Evolutionary conservation across 331 rosid genomes (phyloP), one percentile per base, ranked within the genome.

Genomic region (Erythrophleum ivorense): DNA sequence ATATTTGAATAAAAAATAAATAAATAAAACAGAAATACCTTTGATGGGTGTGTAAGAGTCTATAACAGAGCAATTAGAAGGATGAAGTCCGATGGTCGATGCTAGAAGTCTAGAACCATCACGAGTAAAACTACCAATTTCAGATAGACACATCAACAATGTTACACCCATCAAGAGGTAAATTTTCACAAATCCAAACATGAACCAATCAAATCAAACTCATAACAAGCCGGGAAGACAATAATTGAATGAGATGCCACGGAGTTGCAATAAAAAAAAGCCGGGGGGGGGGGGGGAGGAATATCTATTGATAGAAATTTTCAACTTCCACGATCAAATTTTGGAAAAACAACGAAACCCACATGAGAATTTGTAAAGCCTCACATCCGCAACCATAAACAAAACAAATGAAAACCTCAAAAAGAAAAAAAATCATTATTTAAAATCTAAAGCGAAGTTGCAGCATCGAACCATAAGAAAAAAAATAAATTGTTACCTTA

Each of bases 341-440:
- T 11, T 10, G 5, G 31, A 76, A 63, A 82, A 49, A 64, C 24
- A 62, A 64, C 21, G 21, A 84, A 85, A 76, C 57, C 67, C 78
- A 38, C 12, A 45, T 12, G 38, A 68, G 73, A 58, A 84, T 74
- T 34, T 31, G 46, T 19, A 53, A 16, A 68, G 29, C 34, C 16
- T 34, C 6, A 38, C 68, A 43, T 49, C 58, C 18, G 21, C 45
- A 63, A 76, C 69, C 31, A 33, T n/a, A 65, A 60, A 64, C 3
- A 33, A 31, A 34, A n/a, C 49, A 65, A 36, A 43, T 1, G 31
- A 55, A 57, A 80, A 21, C 10, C 33, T 9, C 34, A 55, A 58
- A 71, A 72, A 31, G 16, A 6, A 59, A 14, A 70, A 21, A 78
- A 18, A 73, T 33, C 38, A 53, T 29, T 40, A 14, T 36, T 64